These are phyloP conservation scores for Ophiostoma ulmi DNA, from an alignment of 2,329 filamentous ascomycete genomes.

Conservation along the genomic window DNA sequence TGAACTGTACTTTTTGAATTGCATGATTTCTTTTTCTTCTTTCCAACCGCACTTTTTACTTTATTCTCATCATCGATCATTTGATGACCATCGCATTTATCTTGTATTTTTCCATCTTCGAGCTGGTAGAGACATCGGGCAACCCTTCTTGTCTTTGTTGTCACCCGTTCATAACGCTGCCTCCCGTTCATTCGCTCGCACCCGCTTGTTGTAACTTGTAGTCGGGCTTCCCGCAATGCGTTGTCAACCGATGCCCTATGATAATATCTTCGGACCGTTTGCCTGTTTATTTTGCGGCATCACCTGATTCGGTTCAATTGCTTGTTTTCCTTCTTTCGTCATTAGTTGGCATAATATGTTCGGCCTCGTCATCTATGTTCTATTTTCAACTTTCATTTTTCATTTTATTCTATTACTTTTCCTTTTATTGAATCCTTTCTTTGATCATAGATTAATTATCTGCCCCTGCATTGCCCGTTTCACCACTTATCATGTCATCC, in stretches of 20 bases:
- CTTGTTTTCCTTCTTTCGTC: background rate
- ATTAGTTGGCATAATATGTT: background rate
- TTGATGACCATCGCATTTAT: background rate
- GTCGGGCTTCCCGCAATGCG: no score
- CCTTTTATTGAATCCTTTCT: background rate
- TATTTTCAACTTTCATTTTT: background rate
- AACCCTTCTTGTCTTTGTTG: background rate
- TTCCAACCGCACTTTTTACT: background rate
- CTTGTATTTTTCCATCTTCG: background rate
- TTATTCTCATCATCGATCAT: background rate
- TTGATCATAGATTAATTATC: no score
- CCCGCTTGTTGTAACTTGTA: no score
- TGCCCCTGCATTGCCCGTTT: background rate
- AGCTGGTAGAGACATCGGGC: background rate
- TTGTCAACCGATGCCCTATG: background rate
- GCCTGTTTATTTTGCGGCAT: background rate
- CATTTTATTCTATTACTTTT: background rate
- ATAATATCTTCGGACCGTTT: background rate
- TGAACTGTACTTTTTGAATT: background rate
- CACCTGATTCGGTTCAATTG: background rate
- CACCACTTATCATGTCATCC: background rate
- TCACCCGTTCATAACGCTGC: background rate
- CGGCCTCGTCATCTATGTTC: background rate
- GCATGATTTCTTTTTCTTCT: background rate
- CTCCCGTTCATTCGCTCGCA: background rate